phyloP scores from a whole-genome alignment of 2,329 filamentous ascomycete genomes.

The Graphiopsis chlorocephala region DNA sequence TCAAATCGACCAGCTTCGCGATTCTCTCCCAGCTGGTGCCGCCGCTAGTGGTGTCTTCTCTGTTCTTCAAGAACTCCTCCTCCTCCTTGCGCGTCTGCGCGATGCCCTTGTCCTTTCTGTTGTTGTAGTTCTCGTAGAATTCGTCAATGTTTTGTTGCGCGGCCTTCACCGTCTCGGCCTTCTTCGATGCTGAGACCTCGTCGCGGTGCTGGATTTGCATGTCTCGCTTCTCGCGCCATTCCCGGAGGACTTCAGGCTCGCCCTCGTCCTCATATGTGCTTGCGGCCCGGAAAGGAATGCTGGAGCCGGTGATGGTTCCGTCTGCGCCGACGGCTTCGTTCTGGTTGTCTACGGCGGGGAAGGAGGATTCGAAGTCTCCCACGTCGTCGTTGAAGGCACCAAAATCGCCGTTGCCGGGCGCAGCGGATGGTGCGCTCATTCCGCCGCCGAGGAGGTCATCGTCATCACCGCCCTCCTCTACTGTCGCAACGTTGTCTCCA shows the following conservation, averaged over 20 bases:
- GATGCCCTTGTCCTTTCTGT: slow-evolving; percentile 92
- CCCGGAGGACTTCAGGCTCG: slow-evolving; percentile 80
- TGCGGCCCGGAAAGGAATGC: slow-evolving; percentile 54
- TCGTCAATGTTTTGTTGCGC: slow-evolving; percentile 95
- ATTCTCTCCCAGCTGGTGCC: slow-evolving; percentile 99
- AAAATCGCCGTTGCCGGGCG: slow-evolving; percentile 22
- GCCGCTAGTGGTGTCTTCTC: slow-evolving; percentile 89
- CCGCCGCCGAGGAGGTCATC: slow-evolving; percentile 63
- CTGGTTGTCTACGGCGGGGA: slow-evolving; percentile 74
- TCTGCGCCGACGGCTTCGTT: slow-evolving; percentile 73
- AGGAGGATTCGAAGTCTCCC: slow-evolving; percentile 78
- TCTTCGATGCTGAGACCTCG: slow-evolving; percentile 77
- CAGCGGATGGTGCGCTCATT: slow-evolving; percentile 33
- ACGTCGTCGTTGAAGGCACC: slow-evolving; percentile 35
- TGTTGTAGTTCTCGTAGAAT: slow-evolving; percentile 99
- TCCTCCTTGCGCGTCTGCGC: slow-evolving; percentile 86
- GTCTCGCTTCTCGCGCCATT: slow-evolving; percentile 91
- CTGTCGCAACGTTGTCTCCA: slow-evolving; percentile 65
- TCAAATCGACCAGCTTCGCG: slow-evolving; percentile 94
- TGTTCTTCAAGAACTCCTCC: slow-evolving; percentile 82
- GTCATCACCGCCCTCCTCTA: slow-evolving; percentile 46
- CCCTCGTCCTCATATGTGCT: slow-evolving; percentile 65
- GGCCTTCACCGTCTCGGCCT: slow-evolving; percentile 80
- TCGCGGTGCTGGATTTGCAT: slow-evolving; percentile 78
- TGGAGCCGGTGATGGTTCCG: slow-evolving; percentile 74